Base-by-base conservation (phyloP, 2,329 filamentous ascomycete species). In the Fusarium verticillioides region DNA sequence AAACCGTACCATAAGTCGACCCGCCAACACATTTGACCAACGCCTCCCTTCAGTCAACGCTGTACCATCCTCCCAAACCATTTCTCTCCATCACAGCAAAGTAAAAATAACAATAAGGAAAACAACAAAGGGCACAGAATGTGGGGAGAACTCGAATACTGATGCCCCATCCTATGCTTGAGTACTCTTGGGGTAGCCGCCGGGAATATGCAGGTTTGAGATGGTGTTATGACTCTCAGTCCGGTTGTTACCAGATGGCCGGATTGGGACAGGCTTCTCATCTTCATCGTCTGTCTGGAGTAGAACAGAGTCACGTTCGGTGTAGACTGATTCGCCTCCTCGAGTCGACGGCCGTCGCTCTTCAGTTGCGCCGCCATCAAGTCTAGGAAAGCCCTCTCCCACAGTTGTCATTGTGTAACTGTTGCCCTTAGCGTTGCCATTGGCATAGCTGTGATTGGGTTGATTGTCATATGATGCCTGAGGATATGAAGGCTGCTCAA, bases 181-280 rank as follows among this genome's bases (percentile, higher is more conserved):
- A 70, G 83, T 74, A 60, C 69, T 79, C 71, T 81, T 85, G 13
- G 90, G 90, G 78, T 87, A 94, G 74, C 91, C 87, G 16, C 92
- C 92, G 7, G 92, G 92, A 23, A 94, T 87, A 77, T 93, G 91
- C 57, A 94, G 81, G 77, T 91, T 87, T 61, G 90, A 90, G 49
- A 93, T 88, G 34, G 87, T 89, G 18, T 86, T 85, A 11, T 86
- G 83, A 72, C 87, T 86, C 52, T 85, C 82, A 19, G 80, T 82
- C 54, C 84, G 54, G 58, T 72, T 75, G 54, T 75, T 69, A 13
- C 76, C 74, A 2, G 75, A 72, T 7, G 80, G 80, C 40, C 82
- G 78, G 16, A 72, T 63, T 19, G 73, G 60, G 12, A 44, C 52
- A 23, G 50, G 32, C 47, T 47, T 76, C 50, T 69, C 73, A 32